phyloP scores from a whole-genome alignment of 768 basidiomycete species.

The Lactifluus hygrophoroides region DNA sequence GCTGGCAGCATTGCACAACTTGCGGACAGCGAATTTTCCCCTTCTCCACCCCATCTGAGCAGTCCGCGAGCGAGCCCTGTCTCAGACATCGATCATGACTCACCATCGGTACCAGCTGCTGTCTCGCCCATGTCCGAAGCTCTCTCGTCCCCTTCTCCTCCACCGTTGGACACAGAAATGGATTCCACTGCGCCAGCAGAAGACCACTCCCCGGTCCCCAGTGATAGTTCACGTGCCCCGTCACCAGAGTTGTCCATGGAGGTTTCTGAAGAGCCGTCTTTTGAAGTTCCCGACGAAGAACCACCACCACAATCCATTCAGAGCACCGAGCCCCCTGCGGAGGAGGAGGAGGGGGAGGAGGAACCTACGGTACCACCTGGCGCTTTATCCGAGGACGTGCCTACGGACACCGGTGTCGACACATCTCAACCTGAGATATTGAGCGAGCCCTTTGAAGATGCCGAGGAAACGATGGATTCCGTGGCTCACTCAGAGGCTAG shows the following conservation, averaged over 20 bases:
- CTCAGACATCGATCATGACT: neutral
- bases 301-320: neutral
- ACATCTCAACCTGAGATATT: neutral
- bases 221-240: neutral
- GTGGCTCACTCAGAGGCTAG: neutral
- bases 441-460: neutral
- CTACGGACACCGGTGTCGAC: neutral
- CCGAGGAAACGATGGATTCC: neutral
- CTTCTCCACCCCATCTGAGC: slow-evolving; percentile 13
- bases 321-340: neutral
- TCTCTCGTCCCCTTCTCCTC: slow-evolving; percentile 18
- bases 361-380: neutral
- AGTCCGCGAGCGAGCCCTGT: slow-evolving; percentile 6
- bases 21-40: slow-evolving; percentile 21
- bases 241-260: slow-evolving; percentile 9
- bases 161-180: slow-evolving; percentile 1
- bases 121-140: slow-evolving; percentile 23
- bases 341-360: no score
- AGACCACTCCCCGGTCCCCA: neutral
- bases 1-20: slow-evolving; percentile 26
- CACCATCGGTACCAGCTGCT: neutral
- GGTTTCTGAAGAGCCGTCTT: slow-evolving; percentile 1
- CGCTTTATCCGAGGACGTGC: neutral
- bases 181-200: neutral
- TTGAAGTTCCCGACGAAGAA: slow-evolving; percentile 3